These are phyloP conservation scores for Coniferiporia weirii DNA, from an alignment of 1,284 basidiomycete genomes.

Conservation along the genomic window DNA sequence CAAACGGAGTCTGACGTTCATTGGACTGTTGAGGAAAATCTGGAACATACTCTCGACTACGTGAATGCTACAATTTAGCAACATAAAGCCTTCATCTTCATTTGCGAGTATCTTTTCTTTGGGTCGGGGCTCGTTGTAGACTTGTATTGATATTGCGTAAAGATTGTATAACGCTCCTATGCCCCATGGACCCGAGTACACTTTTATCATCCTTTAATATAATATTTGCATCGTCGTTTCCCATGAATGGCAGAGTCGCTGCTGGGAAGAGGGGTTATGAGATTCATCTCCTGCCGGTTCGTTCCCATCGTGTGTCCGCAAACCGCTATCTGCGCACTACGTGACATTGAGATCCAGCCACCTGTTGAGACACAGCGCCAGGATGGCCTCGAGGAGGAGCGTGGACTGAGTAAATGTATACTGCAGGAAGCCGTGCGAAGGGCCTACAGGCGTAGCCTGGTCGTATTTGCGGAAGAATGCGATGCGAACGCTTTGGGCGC, in stretches of 20 bases:
- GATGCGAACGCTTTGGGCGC: constrained; percentile 41
- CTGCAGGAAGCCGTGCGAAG: constrained; percentile 54
- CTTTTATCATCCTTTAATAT: constrained; percentile 1
- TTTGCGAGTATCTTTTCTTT: not conserved
- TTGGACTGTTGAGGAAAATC: constrained; percentile 69
- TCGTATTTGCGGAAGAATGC: constrained; percentile 52
- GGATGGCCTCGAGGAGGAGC: constrained; percentile 55
- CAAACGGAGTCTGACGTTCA: constrained; percentile 54
- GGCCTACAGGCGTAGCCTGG: constrained; percentile 53
- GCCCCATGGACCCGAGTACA: not conserved
- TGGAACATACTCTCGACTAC: constrained; percentile 67
- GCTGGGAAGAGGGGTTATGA: not conserved
- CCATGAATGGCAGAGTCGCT: not conserved
- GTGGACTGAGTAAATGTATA: constrained; percentile 56
- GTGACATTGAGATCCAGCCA: constrained; percentile 55
- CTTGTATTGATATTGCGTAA: constrained; percentile 5
- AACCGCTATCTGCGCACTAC: constrained; percentile 3
- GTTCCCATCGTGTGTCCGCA: not conserved
- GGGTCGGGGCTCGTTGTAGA: not conserved
- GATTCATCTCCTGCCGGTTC: not conserved
- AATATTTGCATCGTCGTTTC: not conserved
- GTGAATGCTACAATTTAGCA: constrained; percentile 32
- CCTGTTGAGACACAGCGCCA: constrained; percentile 65
- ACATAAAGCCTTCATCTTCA: not conserved
- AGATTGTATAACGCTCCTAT: constrained; percentile 5